These are phyloP conservation scores for Trichoderma cornu-damae DNA, from an alignment of 2,329 filamentous ascomycete genomes.

Conservation along the genomic window DNA sequence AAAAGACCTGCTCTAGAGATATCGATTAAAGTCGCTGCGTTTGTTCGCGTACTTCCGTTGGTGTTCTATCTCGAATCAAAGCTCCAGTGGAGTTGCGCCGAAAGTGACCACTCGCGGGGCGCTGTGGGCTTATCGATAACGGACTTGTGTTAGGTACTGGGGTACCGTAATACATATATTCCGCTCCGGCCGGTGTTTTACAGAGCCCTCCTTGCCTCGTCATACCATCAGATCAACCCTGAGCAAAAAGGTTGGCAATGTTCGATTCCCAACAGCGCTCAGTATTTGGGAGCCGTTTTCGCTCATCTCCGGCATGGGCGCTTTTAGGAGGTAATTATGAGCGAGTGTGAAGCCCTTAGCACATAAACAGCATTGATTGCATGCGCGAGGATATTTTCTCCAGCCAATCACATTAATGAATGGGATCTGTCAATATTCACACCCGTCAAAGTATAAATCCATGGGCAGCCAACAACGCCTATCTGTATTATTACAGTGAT, in stretches of 20 bases:
- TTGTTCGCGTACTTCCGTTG: neutral
- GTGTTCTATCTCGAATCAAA: neutral
- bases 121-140: constrained; percentile 21
- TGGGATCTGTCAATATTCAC: no score
- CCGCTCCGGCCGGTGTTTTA: constrained; percentile 10
- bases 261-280: no score
- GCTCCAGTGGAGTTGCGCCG: constrained; percentile 8
- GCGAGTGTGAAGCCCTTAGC: no score
- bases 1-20: neutral
- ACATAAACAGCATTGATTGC: no score
- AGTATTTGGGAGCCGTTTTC: no score
- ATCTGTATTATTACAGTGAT: neutral
- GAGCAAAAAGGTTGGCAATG: neutral
- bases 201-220: no score
- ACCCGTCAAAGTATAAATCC: neutral
- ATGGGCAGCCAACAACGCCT: neutral
- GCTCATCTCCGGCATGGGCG: no score
- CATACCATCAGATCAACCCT: no score
- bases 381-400: no score
- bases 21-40: neutral
- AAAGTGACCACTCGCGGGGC: constrained; percentile 14
- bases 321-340: no score
- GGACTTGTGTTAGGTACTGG: neutral
- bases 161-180: neutral
- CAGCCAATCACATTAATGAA: neutral